Base-by-base conservation (phyloP, 257 asterid genomes). In the Nicotiana obtusifolia region DNA sequence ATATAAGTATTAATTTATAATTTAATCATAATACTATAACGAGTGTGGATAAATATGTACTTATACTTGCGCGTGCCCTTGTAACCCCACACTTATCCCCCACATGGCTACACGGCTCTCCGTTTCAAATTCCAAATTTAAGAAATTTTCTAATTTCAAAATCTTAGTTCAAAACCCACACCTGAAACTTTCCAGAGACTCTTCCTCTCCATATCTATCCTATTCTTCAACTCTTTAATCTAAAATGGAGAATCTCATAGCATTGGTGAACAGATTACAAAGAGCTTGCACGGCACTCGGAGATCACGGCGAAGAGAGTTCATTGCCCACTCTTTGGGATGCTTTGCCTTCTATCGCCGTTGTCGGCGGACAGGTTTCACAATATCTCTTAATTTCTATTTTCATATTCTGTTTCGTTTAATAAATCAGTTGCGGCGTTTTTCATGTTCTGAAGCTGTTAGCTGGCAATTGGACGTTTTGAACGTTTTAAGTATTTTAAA, bases 231-330 rank as follows among this genome's bases (percentile, higher is more conserved):
- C 31, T n/a, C 77, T 37, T 10, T 68, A 28, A 68, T 68, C 59
- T 41, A 41, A 52, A 52, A 89, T 93, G 97, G 97, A 93, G 86
- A 91, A 90, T 73, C 87, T 93, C 67, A 93, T 93, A 59, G 61
- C 84, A 44, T 87, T 93, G 80, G 94, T 93, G 24, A 93, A 93
- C 87, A 84, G 96, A 84, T 85, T 93, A 62, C 97, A 93, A 84
- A 88, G 92, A 88, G 97, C 97, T 10, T 93, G 97, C 87, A 93
- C 97, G 44, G 96, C 97, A 77, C 90, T 93, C n/a, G 97, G 97
- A 19, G 97, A 93, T 86, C 92, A 91, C 28, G 97, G 96, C 9
- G 96, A 91, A 49, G 95, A 89, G 81, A 88, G 89, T 87, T 86
- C 95, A 20, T 68, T 93, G 81, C 95, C 96, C 68, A 90, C 97